Percentiles rank a stretch among this genome's conserved stretches.
Evolutionary conservation across 2,329 filamentous ascomycete genomes (phyloP).

Genomic region (Ceratocystis destructans): DNA sequence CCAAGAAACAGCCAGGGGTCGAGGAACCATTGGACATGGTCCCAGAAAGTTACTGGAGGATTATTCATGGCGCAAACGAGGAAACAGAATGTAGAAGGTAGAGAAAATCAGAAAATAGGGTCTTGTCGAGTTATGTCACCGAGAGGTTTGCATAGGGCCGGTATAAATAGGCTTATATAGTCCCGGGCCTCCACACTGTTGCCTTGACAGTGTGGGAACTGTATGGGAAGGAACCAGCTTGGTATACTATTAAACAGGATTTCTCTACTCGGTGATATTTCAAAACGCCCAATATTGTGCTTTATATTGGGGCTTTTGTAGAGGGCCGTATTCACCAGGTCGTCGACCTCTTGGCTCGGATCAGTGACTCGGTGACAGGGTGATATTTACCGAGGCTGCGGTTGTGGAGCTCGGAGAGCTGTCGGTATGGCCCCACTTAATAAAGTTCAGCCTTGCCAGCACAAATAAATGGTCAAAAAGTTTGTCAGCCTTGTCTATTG

Average conservation of each 20-base stretch:
- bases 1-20: conserved; percentile 41
- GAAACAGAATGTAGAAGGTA: background rate
- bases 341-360: no score
- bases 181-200: background rate
- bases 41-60: conserved; percentile 7
- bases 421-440: background rate
- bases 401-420: background rate
- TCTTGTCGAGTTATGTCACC: no score
- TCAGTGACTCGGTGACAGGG: no score
- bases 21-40: conserved; percentile 27
- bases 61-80: conserved; percentile 8
- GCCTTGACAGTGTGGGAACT: background rate
- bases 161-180: background rate
- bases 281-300: background rate
- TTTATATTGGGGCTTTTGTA: background rate
- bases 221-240: background rate
- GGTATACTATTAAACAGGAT: no score
- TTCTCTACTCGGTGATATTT: no score
- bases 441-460: conserved; percentile 2
- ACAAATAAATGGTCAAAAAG: background rate
- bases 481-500: conserved; percentile 11
- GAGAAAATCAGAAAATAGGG: no score
- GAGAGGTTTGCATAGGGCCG: background rate
- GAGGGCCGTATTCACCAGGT: no score
- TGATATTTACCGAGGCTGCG: background rate